Evolutionary conservation across 768 basidiomycete genomes (phyloP), one percentile per base, ranked within the genome.

Genomic region (Suillus hirtellus): DNA sequence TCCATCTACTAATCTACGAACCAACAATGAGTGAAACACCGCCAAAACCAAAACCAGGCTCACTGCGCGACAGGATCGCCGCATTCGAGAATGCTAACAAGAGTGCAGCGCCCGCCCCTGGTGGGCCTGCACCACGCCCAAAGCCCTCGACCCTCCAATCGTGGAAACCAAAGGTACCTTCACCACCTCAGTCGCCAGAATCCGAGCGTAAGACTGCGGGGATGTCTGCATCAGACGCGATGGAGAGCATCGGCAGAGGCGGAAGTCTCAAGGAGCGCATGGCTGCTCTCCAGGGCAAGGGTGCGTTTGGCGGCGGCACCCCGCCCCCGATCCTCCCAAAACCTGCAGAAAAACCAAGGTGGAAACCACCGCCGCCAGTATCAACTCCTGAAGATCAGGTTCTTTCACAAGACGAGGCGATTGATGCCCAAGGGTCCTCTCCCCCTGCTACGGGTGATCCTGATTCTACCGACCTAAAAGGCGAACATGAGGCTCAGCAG

Each of bases 211-310:
- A 67, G 73, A 67, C 62, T 1, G 8, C 52, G 14, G 83, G 84
- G 0, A 90, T 93, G 90, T 89, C 86, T 27, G 92, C 92, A 5
- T 85, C 86, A 35, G 96, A 98, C 79, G 95, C 95, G 24, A 88
- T 90, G 74, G 90, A 89, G 70, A 90, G 89, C 69, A 96, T 96
- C 75, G 84, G 84, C 6, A 86, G 86, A 62, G 89, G 85, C 3
- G 89, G 86, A 5, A 93, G 92, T 62, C 77, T 99, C 67, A 95
- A 89, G 78, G 96, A 97, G 64, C 86, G 96, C 43, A 97, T 99
- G 95, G 95, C 95, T 37, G 94, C 95, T 3, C 78, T 98, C 43
- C 92, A 95, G 73, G 93, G 91, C 9, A 87, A 83, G 52, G 90
- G 92, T 17, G 93, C 81, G 11, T 93, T 96, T 70, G 92, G 92